phyloP scores from a whole-genome alignment of 768 basidiomycete genomes.

The Tremella mesenterica region DNA sequence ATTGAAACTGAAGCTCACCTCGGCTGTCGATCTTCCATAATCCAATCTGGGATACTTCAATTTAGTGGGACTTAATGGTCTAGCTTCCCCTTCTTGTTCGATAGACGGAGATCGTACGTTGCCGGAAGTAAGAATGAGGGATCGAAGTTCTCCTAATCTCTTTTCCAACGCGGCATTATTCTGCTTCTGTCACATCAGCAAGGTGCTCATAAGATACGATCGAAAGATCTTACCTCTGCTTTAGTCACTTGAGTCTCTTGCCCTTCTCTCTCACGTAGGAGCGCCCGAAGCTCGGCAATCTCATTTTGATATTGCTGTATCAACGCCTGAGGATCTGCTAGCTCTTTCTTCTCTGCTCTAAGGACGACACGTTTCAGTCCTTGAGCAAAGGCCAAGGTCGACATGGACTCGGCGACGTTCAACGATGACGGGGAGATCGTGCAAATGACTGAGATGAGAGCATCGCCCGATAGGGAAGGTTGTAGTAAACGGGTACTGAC shows the following conservation, averaged over 20 bases:
- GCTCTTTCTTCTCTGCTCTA: constrained; percentile 83
- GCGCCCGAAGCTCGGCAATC: constrained; percentile 78
- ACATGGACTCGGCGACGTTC: constrained; percentile 74
- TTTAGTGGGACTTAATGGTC: constrained; percentile 75
- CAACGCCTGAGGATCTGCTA: constrained; percentile 84
- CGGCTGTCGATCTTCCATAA: constrained; percentile 79
- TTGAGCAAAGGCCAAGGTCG: constrained; percentile 82
- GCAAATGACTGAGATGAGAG: constrained; percentile 90
- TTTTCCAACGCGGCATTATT: constrained; percentile 33
- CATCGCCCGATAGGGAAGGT: constrained; percentile 88
- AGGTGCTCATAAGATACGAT: no score
- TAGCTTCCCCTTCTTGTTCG: constrained; percentile 44
- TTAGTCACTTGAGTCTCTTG: constrained; percentile 2
- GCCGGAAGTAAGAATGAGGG: constrained; percentile 57
- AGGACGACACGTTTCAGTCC: constrained; percentile 83
- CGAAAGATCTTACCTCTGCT: constrained; percentile 16
- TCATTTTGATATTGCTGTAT: constrained; percentile 91
- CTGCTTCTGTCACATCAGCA: neutral
- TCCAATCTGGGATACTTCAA: constrained; percentile 51
- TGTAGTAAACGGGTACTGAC: constrained; percentile 71
- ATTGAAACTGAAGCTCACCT: constrained; percentile 49
- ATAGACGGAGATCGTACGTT: constrained; percentile 49
- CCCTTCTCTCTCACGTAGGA: constrained; percentile 46
- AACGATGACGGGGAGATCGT: constrained; percentile 78
- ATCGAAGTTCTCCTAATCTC: constrained; percentile 40